Evolutionary conservation across 208 protist species (phyloP).

Genomic region (Leishmania tropica): DNA sequence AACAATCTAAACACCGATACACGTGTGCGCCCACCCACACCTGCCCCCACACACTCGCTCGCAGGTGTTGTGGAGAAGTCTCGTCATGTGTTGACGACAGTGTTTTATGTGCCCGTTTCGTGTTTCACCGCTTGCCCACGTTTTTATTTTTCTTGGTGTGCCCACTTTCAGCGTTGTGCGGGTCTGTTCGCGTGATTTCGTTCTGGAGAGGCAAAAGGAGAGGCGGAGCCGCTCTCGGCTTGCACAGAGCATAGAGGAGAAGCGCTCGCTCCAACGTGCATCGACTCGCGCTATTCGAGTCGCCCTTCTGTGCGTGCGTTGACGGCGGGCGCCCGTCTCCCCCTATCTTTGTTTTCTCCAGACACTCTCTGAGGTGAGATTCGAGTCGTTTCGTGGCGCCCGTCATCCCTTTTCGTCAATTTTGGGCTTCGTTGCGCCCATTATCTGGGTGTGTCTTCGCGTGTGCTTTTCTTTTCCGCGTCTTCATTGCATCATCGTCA

Average conservation of each 20-base stretch:
- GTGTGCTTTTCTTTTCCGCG: background rate
- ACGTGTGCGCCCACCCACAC: background rate
- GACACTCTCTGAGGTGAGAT: background rate
- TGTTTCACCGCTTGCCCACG: background rate
- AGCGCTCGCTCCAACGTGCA: background rate
- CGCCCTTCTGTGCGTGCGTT: background rate
- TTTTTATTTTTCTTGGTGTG: background rate
- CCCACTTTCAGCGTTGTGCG: background rate
- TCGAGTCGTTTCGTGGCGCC: background rate
- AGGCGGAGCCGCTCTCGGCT: background rate
- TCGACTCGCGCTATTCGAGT: background rate
- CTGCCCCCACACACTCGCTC: background rate
- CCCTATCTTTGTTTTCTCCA: background rate
- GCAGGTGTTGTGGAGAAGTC: background rate
- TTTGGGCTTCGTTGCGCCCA: background rate
- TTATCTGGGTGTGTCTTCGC: background rate
- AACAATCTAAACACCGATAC: background rate
- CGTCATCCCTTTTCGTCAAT: background rate
- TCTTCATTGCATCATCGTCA: background rate
- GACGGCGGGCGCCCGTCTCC: background rate
- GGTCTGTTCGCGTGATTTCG: background rate
- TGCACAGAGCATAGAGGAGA: background rate
- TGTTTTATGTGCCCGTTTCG: background rate
- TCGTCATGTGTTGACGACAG: background rate
- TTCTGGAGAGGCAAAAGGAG: background rate